Percentiles rank a stretch among this genome's conserved stretches.
phyloP scores from a whole-genome alignment of 2,329 filamentous ascomycete genomes.

The Trichoderma simmonsii region DNA sequence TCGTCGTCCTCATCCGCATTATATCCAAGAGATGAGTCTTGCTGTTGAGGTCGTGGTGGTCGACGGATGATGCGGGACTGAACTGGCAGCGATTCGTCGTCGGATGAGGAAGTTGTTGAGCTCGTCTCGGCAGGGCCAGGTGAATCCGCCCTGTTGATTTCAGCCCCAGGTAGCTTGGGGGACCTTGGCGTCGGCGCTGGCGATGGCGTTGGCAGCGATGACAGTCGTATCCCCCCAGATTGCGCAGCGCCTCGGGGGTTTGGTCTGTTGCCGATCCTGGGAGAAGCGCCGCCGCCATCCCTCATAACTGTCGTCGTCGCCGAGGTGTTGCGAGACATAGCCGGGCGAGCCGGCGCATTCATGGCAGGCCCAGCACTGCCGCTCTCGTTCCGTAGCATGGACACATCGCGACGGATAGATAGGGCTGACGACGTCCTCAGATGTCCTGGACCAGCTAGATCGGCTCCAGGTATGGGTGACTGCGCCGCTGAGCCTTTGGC shows the following conservation, averaged over 20 bases:
- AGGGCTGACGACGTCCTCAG: conserved; percentile 51
- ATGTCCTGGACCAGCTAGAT: conserved; percentile 37
- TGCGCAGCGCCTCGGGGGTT: conserved; percentile 30
- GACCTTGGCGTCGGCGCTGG: conserved; percentile 25
- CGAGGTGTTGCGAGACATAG: conserved; percentile 47
- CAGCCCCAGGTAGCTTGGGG: conserved; percentile 24
- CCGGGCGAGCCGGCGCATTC: conserved; percentile 43
- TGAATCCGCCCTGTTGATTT: conserved; percentile 29
- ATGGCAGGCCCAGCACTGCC: conserved; percentile 43
- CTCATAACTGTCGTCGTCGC: conserved; percentile 43
- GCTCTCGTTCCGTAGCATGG: conserved; percentile 47
- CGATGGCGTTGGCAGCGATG: conserved; percentile 43
- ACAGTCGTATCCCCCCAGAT: conserved; percentile 38
- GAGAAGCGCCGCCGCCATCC: conserved; percentile 35
- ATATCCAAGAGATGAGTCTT: conserved; percentile 34
- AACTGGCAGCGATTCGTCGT: conserved; percentile 50
- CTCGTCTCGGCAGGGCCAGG: conserved; percentile 39
- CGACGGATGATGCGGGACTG: conserved; percentile 60
- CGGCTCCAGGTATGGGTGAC: conserved; percentile 54
- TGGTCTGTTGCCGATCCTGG: conserved; percentile 26
- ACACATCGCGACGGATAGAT: conserved; percentile 58
- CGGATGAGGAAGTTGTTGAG: conserved; percentile 43
- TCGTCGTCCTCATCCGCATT: conserved; percentile 56
- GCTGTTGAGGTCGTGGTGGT: conserved; percentile 50
- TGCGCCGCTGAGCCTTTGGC: conserved; percentile 53